Percentiles rank a stretch among this genome's conserved stretches.
phyloP scores from a whole-genome alignment of 345 rosid species.

The Populus tremula region DNA sequence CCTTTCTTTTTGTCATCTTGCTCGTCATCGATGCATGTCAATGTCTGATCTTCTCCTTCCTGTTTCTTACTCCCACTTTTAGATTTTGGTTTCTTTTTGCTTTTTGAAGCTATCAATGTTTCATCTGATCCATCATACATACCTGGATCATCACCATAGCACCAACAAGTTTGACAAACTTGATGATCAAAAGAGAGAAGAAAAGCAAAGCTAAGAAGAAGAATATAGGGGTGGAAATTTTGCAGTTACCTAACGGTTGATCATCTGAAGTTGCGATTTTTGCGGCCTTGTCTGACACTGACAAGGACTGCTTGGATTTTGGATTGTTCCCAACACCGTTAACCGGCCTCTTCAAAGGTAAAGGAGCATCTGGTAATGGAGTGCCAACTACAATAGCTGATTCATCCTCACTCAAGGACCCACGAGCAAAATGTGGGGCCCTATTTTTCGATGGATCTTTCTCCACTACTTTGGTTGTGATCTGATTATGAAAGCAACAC shows the following conservation, averaged over 20 bases:
- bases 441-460: constrained; percentile 65
- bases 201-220: not conserved
- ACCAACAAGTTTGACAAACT: constrained; percentile 17
- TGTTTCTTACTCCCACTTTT: constrained; percentile 18
- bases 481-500: constrained; percentile 40
- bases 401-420: constrained; percentile 51
- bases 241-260: constrained; percentile 35
- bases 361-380: constrained; percentile 42
- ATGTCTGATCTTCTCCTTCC: constrained; percentile 21
- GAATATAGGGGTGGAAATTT: not conserved
- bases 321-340: constrained; percentile 34
- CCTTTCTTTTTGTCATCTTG: constrained; percentile 9
- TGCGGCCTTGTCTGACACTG: constrained; percentile 30
- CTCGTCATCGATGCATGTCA: constrained; percentile 21
- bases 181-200: constrained; percentile 1
- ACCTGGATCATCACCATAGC: constrained; percentile 39
- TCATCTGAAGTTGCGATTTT: constrained; percentile 18
- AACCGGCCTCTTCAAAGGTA: constrained; percentile 47
- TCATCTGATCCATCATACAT: constrained; percentile 44
- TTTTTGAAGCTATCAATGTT: constrained; percentile 23
- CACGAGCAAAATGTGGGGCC: constrained; percentile 64
- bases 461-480: constrained; percentile 66
- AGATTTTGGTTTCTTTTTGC: constrained; percentile 31
- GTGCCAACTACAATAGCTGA: constrained; percentile 46
- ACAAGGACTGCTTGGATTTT: constrained; percentile 36